Conservation (phyloP, 1,284 basidiomycete genomes). For the Filobasidium uniguttulatum region DNA sequence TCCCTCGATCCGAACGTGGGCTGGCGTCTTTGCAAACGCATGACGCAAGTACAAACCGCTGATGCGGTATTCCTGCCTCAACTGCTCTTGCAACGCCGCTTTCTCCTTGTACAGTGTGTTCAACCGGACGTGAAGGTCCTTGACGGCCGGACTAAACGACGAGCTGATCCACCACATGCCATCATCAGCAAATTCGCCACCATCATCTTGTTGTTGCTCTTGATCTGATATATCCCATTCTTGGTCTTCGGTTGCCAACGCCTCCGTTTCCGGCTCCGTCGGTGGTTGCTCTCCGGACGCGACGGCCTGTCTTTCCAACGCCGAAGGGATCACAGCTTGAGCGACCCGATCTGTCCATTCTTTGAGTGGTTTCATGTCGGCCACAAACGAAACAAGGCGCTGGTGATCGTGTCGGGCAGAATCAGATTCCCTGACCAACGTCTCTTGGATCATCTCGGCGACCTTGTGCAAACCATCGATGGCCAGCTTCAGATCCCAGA, state of each 20-base stretch:
- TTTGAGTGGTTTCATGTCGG: conserved; percentile 46
- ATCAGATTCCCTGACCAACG: conserved; percentile 1
- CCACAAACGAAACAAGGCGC: conserved; percentile 41
- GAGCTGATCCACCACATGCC: conserved; percentile 54
- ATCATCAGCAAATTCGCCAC: too few species aligned
- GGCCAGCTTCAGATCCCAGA: conserved; percentile 29
- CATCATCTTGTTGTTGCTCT: conserved; percentile 18
- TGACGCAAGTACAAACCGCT: too few species aligned
- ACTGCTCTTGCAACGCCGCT: conserved; percentile 20
- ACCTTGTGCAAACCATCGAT: conserved; percentile 23
- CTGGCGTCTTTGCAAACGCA: too few species aligned
- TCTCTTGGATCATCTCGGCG: conserved; percentile 16
- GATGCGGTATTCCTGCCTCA: conserved; percentile 43
- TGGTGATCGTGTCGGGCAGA: conserved; percentile 6
- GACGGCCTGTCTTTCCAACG: conserved; percentile 14
- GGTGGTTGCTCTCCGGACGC: conserved; percentile 6
- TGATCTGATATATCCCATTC: conserved; percentile 15
- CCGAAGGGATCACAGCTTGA: conserved; percentile 42
- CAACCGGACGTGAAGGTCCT: conserved; percentile 42
- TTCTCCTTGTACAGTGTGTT: conserved; percentile 17
- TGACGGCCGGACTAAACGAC: conserved; percentile 55
- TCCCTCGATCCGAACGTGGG: too few species aligned
- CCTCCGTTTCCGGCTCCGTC: conserved; percentile 21
- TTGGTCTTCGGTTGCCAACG: conserved; percentile 18
- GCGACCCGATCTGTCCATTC: conserved; percentile 50